Evolutionary conservation across 768 basidiomycete genomes (phyloP), one percentile per base, ranked within the genome.

Genomic region (Suillus subluteus): DNA sequence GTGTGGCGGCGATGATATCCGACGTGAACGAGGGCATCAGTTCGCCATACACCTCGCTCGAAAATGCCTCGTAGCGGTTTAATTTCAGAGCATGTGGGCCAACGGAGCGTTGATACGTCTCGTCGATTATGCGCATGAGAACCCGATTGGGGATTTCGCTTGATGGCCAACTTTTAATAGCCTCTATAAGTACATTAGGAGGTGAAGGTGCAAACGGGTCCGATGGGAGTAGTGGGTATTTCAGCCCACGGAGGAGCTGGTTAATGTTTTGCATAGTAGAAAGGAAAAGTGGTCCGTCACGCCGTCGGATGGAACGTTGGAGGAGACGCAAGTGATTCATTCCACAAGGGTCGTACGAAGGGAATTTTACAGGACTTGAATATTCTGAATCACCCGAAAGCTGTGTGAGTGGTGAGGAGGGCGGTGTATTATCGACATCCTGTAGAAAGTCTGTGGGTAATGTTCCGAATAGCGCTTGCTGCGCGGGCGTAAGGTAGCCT

Each of bases 91-190:
- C 87, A 71, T 92, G 88, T 0, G 98, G 98, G 6, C 96, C 96
- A 1, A 98, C 96, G 21, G 89, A 88, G 35, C 98, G 88, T 73
- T 98, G 95, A 73, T 99, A 99, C 44, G 90, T 92, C 81, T 98
- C 95, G 54, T 96, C 95, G 62, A 92, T 83, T 58, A 97, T 86
- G 50, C 91, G 88, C 80, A 88, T 83, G 65, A 91, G 81, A 2
- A 96, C 85, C 41, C 85, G 83, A 58, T 87, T 81, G 0, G 89
- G 91, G 35, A 96, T 74, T 4, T 87, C 88, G 1, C 72, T 79
- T 23, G 79, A 71, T 0, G 77, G 78, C 90, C 90, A 92, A 0
- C 77, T 71, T 46, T 80, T 76, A 6, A 88, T 80, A 2, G 78
- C 75, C 23, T 80, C 75, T 73, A 80, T 85, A 16, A 93, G 75